Conservation (phyloP, 139 green algal species). For the Pleodorina starrii region DNA sequence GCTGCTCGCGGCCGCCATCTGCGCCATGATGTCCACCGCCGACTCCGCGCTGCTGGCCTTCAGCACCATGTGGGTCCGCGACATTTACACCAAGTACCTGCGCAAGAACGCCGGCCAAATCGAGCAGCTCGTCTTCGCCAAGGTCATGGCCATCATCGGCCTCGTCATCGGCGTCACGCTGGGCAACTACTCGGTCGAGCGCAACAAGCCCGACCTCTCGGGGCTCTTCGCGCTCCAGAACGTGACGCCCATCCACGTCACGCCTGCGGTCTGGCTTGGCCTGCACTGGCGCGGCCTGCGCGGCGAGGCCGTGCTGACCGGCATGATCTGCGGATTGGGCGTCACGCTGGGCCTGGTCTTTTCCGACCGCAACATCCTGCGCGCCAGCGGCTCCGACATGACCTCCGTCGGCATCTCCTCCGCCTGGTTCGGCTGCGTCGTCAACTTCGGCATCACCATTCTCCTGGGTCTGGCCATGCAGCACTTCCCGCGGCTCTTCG, state of each 20-base stretch:
- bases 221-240: slow-evolving; percentile 58
- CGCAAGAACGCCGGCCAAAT: slow-evolving; percentile 16
- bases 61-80: slow-evolving; percentile 61
- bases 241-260: slow-evolving; percentile 68
- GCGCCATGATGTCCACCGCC: slow-evolving; percentile 71
- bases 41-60: slow-evolving; percentile 66
- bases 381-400: slow-evolving; percentile 49
- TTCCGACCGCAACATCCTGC: slow-evolving; percentile 49
- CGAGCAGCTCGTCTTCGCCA: slow-evolving; percentile 58
- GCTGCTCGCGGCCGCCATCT: slow-evolving; percentile 62
- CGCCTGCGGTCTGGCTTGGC: slow-evolving; percentile 61
- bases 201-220: slow-evolving; percentile 47
- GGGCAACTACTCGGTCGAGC: slow-evolving; percentile 25
- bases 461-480: slow-evolving; percentile 54
- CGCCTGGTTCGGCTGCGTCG: slow-evolving; percentile 63
- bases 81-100: slow-evolving; percentile 66
- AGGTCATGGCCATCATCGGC: slow-evolving; percentile 45
- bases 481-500: slow-evolving; percentile 34
- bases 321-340: slow-evolving; percentile 55
- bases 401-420: slow-evolving; percentile 54
- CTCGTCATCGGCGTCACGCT: slow-evolving; percentile 51
- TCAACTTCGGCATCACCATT: slow-evolving; percentile 62
- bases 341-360: slow-evolving; percentile 65
- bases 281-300: slow-evolving; percentile 67
- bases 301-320: slow-evolving; percentile 56